Conservation (phyloP, 2,329 filamentous ascomycete genomes). For the Ascochyta fabae region DNA sequence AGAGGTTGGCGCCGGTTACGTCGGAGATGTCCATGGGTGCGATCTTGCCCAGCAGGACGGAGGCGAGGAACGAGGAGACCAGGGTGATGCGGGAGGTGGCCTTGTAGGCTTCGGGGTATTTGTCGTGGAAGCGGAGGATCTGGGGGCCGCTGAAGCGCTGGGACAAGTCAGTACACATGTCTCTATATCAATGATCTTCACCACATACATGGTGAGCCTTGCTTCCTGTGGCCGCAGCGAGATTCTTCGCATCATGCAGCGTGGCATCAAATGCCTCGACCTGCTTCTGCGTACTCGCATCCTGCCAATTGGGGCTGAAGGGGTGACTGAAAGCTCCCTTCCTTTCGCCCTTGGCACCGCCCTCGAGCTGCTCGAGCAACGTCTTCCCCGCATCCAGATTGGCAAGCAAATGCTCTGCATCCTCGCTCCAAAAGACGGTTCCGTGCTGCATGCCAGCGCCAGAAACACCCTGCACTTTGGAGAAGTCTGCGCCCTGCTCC, state of each 20-base stretch:
- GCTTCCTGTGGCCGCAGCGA: conserved; percentile 86
- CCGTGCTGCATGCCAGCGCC: conserved; percentile 97
- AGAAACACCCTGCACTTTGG: conserved; percentile 78
- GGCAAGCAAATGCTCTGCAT: conserved; percentile 70
- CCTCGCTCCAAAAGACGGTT: conserved; percentile 87
- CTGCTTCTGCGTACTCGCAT: conserved; percentile 90
- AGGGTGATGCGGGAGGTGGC: conserved; percentile 86
- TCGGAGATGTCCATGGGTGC: conserved; percentile 94
- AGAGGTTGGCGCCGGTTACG: conserved; percentile 95
- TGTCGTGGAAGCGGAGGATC: conserved; percentile 84
- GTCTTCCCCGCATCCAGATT: conserved; percentile 65
- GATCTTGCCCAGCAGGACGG: conserved; percentile 81
- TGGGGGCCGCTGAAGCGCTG: conserved; percentile 97
- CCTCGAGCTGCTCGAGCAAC: conserved; percentile 73
- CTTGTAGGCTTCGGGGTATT: conserved; percentile 80
- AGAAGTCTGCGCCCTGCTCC: conserved; percentile 73
- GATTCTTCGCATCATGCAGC: conserved; percentile 68
- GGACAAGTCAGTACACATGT: conserved; percentile 11
- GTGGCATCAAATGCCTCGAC: conserved; percentile 84
- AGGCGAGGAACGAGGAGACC: conserved; percentile 94
- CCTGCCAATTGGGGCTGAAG: conserved; percentile 96
- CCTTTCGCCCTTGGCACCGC: conserved; percentile 44
- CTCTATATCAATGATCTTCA: not conserved
- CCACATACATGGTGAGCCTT: conserved; percentile 87
- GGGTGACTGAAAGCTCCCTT: conserved; percentile 77